These are phyloP conservation scores for Lodderomyces metapsilosis DNA, from an alignment of 1,139 yeast species.

Conservation along the genomic window DNA sequence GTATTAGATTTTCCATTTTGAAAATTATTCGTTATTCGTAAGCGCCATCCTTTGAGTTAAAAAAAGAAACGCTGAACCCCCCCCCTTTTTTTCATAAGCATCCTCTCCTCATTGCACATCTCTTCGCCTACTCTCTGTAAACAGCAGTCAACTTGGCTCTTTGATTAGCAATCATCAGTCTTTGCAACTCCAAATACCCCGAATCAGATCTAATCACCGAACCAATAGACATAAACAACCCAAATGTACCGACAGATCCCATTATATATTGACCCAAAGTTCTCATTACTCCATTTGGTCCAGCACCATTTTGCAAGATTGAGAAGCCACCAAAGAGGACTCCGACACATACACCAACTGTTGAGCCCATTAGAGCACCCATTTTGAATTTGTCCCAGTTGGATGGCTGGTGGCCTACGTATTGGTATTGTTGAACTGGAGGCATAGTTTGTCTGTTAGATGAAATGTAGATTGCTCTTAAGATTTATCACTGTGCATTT, in stretches of 20 bases:
- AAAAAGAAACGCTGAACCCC: too few relatives aligned
- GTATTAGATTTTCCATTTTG: background rate
- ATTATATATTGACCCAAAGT: slow-evolving; percentile 94
- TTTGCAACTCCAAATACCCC: slow-evolving; percentile 43
- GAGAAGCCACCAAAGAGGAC: slow-evolving; percentile 92
- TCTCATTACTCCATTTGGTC: slow-evolving; percentile 97
- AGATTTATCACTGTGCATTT: too few relatives aligned
- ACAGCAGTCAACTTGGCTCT: slow-evolving; percentile 36
- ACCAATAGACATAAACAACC: slow-evolving; percentile 93
- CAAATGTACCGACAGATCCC: slow-evolving; percentile 96
- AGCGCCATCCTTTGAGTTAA: background rate
- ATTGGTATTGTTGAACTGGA: slow-evolving; percentile 77
- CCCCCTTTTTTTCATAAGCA: background rate
- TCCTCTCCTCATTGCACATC: background rate
- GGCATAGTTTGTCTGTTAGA: slow-evolving; percentile 54
- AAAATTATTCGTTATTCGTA: slow-evolving; percentile 1
- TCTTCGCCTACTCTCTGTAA: slow-evolving; percentile 18
- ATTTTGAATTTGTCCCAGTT: slow-evolving; percentile 94
- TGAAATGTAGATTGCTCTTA: too few relatives aligned
- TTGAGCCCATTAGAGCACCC: slow-evolving; percentile 96
- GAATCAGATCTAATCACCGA: slow-evolving; percentile 84
- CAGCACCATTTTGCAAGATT: slow-evolving; percentile 89
- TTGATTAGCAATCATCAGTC: slow-evolving; percentile 37
- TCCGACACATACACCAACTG: slow-evolving; percentile 96
- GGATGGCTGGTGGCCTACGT: slow-evolving; percentile 76